Evolutionary conservation across 345 rosid genomes (phyloP).

Genomic region (Zanthoxylum bungeanum): DNA sequence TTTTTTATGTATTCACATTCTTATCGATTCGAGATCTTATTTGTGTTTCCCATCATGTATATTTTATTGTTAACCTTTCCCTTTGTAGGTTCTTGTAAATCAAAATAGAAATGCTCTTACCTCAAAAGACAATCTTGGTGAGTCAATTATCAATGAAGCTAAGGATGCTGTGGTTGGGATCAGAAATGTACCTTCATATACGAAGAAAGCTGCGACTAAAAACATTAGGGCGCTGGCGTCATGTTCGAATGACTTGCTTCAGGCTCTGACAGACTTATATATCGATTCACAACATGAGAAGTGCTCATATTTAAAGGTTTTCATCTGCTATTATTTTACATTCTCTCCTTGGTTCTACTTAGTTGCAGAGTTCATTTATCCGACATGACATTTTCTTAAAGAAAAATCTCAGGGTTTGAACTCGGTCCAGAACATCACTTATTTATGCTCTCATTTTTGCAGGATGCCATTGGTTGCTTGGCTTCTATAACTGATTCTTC

Average conservation of each 20-base stretch:
- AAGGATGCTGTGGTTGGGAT: slow-evolving; percentile 36
- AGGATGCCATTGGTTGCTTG: slow-evolving; percentile 84
- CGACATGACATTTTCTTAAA: not conserved
- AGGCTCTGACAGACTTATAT: slow-evolving; percentile 54
- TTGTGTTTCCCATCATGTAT: not conserved
- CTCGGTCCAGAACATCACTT: not conserved
- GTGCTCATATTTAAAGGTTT: slow-evolving; percentile 68
- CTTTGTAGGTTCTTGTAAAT: slow-evolving; percentile 63
- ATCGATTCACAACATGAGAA: slow-evolving; percentile 44
- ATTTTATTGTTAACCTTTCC: not conserved
- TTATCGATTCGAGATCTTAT: not conserved
- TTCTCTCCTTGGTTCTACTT: no score
- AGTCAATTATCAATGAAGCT: slow-evolving; percentile 19
- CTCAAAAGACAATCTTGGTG: slow-evolving; percentile 27
- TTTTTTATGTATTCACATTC: not conserved
- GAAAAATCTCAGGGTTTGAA: not conserved
- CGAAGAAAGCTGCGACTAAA: slow-evolving; percentile 64
- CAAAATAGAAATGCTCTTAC: slow-evolving; percentile 53
- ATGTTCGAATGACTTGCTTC: slow-evolving; percentile 64
- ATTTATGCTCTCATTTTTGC: slow-evolving; percentile 21
- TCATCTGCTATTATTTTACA: slow-evolving; percentile 1
- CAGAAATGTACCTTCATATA: slow-evolving; percentile 36
- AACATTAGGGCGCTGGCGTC: slow-evolving; percentile 69
- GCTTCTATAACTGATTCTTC: slow-evolving; percentile 80
- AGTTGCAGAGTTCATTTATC: slow-evolving; percentile 1